phyloP scores from a whole-genome alignment of 192 early-diverging fungal genomes.

The Nowakowskiella sp. region DNA sequence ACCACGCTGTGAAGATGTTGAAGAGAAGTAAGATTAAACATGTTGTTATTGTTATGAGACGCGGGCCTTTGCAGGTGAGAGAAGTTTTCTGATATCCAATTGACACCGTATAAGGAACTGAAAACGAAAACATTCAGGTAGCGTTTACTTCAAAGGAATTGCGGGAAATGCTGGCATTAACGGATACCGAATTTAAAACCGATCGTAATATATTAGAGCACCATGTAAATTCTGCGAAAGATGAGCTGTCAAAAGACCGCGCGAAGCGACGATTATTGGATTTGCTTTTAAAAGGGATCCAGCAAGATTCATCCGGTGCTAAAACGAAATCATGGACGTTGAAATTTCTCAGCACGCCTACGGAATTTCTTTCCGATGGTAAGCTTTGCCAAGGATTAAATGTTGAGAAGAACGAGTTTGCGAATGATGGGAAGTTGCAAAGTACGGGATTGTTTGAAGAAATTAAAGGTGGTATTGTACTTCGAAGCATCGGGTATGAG shows the following conservation, averaged over 20 bases:
- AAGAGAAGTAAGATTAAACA: constrained; percentile 62
- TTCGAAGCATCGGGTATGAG: constrained; percentile 85
- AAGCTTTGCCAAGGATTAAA: constrained; percentile 19
- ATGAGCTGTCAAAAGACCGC: constrained; percentile 38
- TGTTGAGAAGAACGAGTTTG: constrained; percentile 60
- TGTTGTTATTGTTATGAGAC: constrained; percentile 79
- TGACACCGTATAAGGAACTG: background rate
- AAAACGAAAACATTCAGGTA: constrained; percentile 28
- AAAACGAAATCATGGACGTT: constrained; percentile 56
- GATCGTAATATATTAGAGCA: constrained; percentile 49
- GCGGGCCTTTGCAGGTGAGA: constrained; percentile 82
- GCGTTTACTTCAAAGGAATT: constrained; percentile 94
- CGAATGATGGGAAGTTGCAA: constrained; percentile 37
- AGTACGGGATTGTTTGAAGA: constrained; percentile 55
- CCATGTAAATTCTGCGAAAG: constrained; percentile 39
- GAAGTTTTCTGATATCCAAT: background rate
- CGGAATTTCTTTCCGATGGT: constrained; percentile 32
- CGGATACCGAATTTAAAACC: constrained; percentile 49
- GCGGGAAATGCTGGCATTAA: constrained; percentile 81
- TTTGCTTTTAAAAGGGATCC: constrained; percentile 47
- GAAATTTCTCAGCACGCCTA: constrained; percentile 66
- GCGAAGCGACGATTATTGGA: constrained; percentile 79
- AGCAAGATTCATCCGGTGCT: constrained; percentile 30
- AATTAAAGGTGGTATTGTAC: constrained; percentile 56
- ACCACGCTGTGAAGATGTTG: constrained; percentile 58